Evolutionary conservation across 176 grass and related monocot genomes (phyloP).

Genomic region (Tuctoria greenei): DNA sequence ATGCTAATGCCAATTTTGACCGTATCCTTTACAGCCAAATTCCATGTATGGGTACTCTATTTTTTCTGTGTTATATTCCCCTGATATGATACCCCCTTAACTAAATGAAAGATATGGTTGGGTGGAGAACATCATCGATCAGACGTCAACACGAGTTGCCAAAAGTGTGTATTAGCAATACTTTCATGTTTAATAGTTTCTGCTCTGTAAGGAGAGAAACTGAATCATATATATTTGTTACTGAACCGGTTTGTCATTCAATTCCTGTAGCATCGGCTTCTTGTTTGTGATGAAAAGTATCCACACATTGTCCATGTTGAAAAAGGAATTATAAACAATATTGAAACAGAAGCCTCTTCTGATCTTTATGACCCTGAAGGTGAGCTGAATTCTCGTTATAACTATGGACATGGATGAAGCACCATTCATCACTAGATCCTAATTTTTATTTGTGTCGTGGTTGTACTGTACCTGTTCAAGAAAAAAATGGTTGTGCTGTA

Average conservation of each 20-base stretch:
- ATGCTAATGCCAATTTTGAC: slow-evolving; percentile 99
- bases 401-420: neutral
- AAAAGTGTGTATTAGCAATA: slow-evolving; percentile 55
- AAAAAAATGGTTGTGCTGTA: neutral
- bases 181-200: slow-evolving; percentile 27
- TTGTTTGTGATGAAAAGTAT: slow-evolving; percentile 84
- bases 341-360: slow-evolving; percentile 38
- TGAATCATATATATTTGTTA: slow-evolving; percentile 16
- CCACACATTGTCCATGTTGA: slow-evolving; percentile 97
- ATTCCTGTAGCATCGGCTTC: slow-evolving; percentile 65
- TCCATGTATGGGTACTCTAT: slow-evolving; percentile 5
- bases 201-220: slow-evolving; percentile 22
- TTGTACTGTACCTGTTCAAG: neutral
- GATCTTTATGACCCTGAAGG: slow-evolving; percentile 76
- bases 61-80: slow-evolving; percentile 25
- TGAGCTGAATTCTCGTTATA: slow-evolving; percentile 26
- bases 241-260: slow-evolving; percentile 8
- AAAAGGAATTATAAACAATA: slow-evolving; percentile 50
- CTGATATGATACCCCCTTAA: slow-evolving; percentile 53
- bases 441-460: neutral
- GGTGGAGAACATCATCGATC: slow-evolving; percentile 98
- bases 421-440: slow-evolving; percentile 7
- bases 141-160: slow-evolving; percentile 91
- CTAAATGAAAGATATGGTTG: slow-evolving; percentile 88
- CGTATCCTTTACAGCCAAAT: slow-evolving; percentile 73